These are phyloP conservation scores for Boletus rufocinnamomeus DNA, from an alignment of 768 basidiomycete genomes.

Conservation along the genomic window DNA sequence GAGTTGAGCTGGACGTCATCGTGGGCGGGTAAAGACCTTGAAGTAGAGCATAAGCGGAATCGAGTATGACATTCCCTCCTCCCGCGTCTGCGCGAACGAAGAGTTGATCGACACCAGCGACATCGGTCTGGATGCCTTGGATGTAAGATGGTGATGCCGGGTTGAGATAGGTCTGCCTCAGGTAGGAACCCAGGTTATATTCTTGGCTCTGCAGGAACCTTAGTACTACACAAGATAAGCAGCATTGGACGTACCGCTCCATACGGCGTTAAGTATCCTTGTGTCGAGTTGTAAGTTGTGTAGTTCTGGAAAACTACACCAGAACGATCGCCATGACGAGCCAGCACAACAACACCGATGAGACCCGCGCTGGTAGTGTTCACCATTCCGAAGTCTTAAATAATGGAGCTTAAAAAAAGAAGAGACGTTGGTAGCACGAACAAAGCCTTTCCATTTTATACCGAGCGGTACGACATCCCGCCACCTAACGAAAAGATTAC, in stretches of 20 bases:
- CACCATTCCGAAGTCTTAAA: conserved; percentile 24
- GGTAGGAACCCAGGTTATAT: conserved; percentile 55
- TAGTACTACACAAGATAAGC: neutral
- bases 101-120: conserved; percentile 69
- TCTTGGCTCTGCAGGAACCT: conserved; percentile 44
- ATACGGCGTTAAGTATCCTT: conserved; percentile 70
- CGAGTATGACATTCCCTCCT: conserved; percentile 77
- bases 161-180: conserved; percentile 67
- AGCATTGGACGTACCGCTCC: conserved; percentile 54
- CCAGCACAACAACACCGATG: conserved; percentile 73
- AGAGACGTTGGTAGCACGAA: neutral
- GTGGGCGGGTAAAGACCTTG: conserved; percentile 86
- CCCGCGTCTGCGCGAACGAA: conserved; percentile 79
- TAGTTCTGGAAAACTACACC: conserved; percentile 68
- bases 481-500: neutral
- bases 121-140: conserved; percentile 60
- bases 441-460: conserved; percentile 11
- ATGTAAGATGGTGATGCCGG: conserved; percentile 65
- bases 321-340: conserved; percentile 74
- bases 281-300: conserved; percentile 59
- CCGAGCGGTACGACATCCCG: neutral
- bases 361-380: conserved; percentile 36
- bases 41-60: conserved; percentile 78
- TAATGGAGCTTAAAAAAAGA: neutral
- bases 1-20: conserved; percentile 58